Base-by-base conservation (phyloP, 257 asterid species). In the Primulina huaijiensis region DNA sequence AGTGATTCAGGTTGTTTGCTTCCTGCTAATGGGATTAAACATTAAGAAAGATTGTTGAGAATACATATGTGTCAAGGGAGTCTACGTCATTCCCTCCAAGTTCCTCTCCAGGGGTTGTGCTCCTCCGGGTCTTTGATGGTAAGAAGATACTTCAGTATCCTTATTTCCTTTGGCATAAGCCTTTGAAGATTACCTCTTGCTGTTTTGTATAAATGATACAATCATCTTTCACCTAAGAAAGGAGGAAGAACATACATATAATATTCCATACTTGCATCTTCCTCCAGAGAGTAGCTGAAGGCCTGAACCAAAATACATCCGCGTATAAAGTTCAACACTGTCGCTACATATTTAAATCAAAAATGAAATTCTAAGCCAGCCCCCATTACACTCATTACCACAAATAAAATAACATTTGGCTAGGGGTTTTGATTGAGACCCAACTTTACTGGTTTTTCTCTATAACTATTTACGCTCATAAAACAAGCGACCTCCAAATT, bases 71-170 rank as follows among this genome's bases (percentile, higher is more conserved):
- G 83, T 88, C 91, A 10, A 94, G 95, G 75, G 65, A 60, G 74
- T 90, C 96, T 1, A 89, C 81, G 38, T 94, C n/a, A 11, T 43
- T 58, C 68, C 96, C 97, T 84, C 89, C 80, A 40, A 91, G 75
- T 78, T 94, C 97, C 27, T 81, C 93, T 27, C 99, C 99, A 0
- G 97, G 97, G 29, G 96, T 89, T 74, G 60, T 77, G 78, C 83
- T 88, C 93, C 75, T 91, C 92, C 3, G 97, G 97, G 83, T 91
- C 95, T 78, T 94, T 80, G 58, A 94, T 84, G 52, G 87, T 87
- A 11, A 91, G 91, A 53, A 94, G 83, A 75, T 88, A 85, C 82
- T 94, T 94, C 21, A 89, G 86, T 75, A 94, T 91, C 83, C 97
- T 84, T 69, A 94, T 79, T 77, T 91, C 97, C 85, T 89, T 91